Evolutionary conservation across 1,139 yeast species (phyloP), one percentile per base, ranked within the genome.

Genomic region (Barnettozyma hawaiiensis): DNA sequence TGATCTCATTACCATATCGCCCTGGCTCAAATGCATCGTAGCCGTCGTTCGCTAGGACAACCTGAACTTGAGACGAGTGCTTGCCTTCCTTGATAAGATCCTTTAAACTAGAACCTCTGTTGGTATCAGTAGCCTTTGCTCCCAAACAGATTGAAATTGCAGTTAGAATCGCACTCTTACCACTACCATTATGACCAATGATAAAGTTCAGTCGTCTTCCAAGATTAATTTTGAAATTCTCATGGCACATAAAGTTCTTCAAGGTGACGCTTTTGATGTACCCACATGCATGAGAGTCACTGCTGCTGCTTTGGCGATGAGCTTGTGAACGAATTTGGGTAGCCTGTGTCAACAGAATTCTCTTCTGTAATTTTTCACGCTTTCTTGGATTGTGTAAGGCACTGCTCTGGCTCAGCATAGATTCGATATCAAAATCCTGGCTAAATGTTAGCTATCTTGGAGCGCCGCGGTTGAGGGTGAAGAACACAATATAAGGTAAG

Each of bases 171-270:
- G 98, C 96, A 62, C 94, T 81, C 59, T 94, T 94, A 26, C 99
- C 99, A 27, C 95, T 82, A 3, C 99, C 99, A 57, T 94, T 94
- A 50, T 85, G 76, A 11, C 99, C 99, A 29, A 89, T 85, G 45
- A 94, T 86, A 57, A 94, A 87, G 62, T 92, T 94, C 50, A 92
- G 72, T 45, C 83, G 78, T 0, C 95, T 95, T 0, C 96, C 96
- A 34, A 94, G 70, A 2, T 74, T 75, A 15, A 92, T 65, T 44
- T 78, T 81, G 55, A 94, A 84, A 42, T 85, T 78, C 38, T 78
- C 82, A 57, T 92, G 98, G 51, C 89, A 77, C 97, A 85, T 85
- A 60, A 85, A 85, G 62, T 85, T 85, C 49, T 72, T 71, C 19
- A 85, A 63, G 14, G 70, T 69, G 4, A 85, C 69, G 43, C 67